Base-by-base conservation (phyloP, 768 basidiomycete genomes). In the Mycena indigotica region DNA sequence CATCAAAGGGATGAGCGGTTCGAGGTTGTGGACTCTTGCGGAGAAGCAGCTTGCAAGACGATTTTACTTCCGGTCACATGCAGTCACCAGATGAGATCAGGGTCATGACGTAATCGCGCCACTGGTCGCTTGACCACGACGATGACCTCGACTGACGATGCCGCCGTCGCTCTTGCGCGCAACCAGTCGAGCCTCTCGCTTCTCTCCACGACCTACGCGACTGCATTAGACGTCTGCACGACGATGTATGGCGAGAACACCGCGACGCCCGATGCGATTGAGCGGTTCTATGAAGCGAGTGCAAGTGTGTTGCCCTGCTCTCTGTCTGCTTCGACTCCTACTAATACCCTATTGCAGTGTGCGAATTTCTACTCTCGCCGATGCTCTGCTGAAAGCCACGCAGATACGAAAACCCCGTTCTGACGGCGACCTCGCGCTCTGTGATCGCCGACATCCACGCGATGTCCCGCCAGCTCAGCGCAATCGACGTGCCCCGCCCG, bases 321-420 rank as follows among this genome's bases (percentile, higher is more conserved):
- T 35, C 3, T 48, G 23, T 50, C 50, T 44, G 26, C 61, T 26
- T 28, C 48, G 28, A 40, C 56, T 28, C 45, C 65, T 21, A 56
- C 50, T 55, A 39, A 63, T 67, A 19, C 63, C 53, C 56, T 50
- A 48, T 38, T 57, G 54, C 56, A 81, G 78, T 75, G 79, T 81
- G 70, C 78, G 80, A 65, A 17, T 40, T n/a, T 29, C 12, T 50
- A 35, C 17, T 29, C 23, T 48, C 32, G 16, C 49, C 51, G 66
- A 64, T 28, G 35, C 39, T 29, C n/a, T 67, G 46, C 66, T 32
- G 30, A n/a, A n/a, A n/a, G n/a, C n/a, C n/a, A n/a, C n/a, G n/a
- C 60, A 88, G 87, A 65, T 92, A 92, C 66, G 89, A 92, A 73
- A 92, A 92, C 65, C 91, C 91, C 3, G 69, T 88, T 60, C 67